A percentile compares a stretch with the other conserved stretches of the same genome.
These are phyloP conservation scores for Manihot esculenta DNA, from an alignment of 441 rosid genomes.

Conservation along the genomic window DNA sequence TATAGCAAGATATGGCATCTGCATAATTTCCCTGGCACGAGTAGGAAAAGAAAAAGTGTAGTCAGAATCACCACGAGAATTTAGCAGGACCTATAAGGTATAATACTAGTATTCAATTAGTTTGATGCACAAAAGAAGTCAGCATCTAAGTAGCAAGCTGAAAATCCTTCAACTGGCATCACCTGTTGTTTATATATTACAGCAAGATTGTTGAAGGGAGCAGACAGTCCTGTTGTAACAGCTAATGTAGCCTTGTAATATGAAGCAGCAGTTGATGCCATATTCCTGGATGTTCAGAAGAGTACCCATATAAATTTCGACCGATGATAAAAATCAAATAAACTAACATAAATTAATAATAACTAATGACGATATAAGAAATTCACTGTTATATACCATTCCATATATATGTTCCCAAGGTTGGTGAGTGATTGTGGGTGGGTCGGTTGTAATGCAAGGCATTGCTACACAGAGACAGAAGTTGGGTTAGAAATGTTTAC, in stretches of 20 bases:
- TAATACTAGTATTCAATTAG: neutral
- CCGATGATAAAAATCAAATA: neutral
- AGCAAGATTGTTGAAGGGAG: constrained; percentile 97
- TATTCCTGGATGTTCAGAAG: constrained; percentile 56
- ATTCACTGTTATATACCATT: constrained; percentile 57
- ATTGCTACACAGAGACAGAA: constrained; percentile 65
- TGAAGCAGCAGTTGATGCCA: constrained; percentile 81
- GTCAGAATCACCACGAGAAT: neutral
- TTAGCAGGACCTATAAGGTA: neutral
- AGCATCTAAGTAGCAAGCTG: neutral
- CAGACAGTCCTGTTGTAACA: constrained; percentile 93
- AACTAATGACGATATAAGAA: neutral
- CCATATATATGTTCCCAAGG: constrained; percentile 98
- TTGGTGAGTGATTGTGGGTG: constrained; percentile 99
- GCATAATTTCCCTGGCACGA: constrained; percentile 77
- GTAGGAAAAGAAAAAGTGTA: too few species aligned
- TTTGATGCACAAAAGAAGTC: neutral
- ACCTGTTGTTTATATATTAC: constrained; percentile 99
- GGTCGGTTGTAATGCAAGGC: constrained; percentile 84
- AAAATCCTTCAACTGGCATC: neutral
- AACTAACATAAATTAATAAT: neutral
- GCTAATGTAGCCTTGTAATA: constrained; percentile 88
- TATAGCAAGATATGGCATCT: constrained; percentile 98
- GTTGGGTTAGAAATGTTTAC: neutral
- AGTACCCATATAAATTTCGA: constrained; percentile 13